phyloP scores from a whole-genome alignment of 352 stramenopile genomes.

The Phytophthora vignae region DNA sequence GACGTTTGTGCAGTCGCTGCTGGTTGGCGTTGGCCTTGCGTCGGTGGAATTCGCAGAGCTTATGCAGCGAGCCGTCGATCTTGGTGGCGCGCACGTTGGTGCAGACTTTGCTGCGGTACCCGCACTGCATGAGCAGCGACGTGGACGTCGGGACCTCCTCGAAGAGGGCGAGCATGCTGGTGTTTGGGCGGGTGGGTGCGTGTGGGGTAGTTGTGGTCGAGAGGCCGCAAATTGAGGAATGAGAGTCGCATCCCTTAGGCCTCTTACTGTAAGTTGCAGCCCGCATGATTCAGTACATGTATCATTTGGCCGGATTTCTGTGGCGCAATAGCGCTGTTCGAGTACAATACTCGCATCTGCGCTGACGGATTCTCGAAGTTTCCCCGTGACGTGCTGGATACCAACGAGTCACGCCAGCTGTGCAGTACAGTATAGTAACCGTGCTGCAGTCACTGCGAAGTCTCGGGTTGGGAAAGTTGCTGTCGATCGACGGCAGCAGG shows the following conservation, averaged over 20 bases:
- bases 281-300: background rate
- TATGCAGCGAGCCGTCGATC: slow-evolving; percentile 57
- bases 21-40: slow-evolving; percentile 63
- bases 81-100: slow-evolving; percentile 50
- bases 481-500: background rate
- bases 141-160: slow-evolving; percentile 27
- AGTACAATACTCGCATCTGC: too few species aligned
- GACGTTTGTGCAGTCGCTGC: slow-evolving; percentile 50
- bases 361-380: slow-evolving; percentile 5
- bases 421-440: too few species aligned
- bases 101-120: slow-evolving; percentile 63
- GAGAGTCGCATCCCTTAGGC: slow-evolving; percentile 3
- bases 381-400: background rate
- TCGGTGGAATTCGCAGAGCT: slow-evolving; percentile 63
- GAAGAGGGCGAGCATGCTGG: slow-evolving; percentile 25
- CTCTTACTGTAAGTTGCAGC: background rate
- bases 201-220: slow-evolving; percentile 15
- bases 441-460: background rate
- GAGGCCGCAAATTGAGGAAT: slow-evolving; percentile 29
- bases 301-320: slow-evolving; percentile 4
- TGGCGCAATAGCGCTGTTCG: background rate
- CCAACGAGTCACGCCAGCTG: background rate
- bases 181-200: slow-evolving; percentile 1
- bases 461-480: background rate
- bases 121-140: slow-evolving; percentile 27